Evolutionary conservation across 176 grass and related monocot species (phyloP).

Genomic region (Eleusine indica): DNA sequence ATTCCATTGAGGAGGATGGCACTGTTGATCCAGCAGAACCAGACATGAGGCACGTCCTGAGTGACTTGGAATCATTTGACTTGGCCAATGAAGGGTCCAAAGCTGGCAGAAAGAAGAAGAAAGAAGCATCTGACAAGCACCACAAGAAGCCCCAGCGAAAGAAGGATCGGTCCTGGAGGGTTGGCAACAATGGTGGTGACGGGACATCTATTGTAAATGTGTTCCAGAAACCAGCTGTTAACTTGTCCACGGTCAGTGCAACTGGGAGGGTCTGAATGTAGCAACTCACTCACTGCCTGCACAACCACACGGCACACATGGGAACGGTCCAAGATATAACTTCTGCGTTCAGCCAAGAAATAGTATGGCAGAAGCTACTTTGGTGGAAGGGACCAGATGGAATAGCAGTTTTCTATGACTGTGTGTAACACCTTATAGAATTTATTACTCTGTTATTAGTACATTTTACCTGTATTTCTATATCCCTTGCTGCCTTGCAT

Average conservation of each 20-base stretch:
- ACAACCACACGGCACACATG: not conserved
- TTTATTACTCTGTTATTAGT: not conserved
- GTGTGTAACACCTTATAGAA: not conserved
- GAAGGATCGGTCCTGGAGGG: slow-evolving; percentile 80
- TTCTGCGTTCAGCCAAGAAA: not conserved
- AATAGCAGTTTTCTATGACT: not conserved
- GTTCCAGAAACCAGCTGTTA: slow-evolving; percentile 53
- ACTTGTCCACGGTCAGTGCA: slow-evolving; percentile 5
- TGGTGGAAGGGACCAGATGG: not conserved
- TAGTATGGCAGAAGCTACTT: not conserved
- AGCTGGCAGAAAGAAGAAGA: slow-evolving; percentile 40
- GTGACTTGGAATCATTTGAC: slow-evolving; percentile 67
- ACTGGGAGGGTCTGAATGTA: slow-evolving; percentile 1
- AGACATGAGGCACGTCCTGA: slow-evolving; percentile 48
- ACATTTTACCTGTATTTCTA: not conserved
- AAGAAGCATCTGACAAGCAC: slow-evolving; percentile 46
- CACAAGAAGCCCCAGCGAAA: slow-evolving; percentile 74
- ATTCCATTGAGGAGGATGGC: slow-evolving; percentile 14
- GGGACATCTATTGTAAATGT: slow-evolving; percentile 54
- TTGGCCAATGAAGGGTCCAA: slow-evolving; percentile 38
- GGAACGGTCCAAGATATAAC: too few relatives aligned
- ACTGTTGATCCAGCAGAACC: slow-evolving; percentile 1
- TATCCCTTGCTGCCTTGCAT: not conserved
- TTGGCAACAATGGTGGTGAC: slow-evolving; percentile 49
- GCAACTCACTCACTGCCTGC: too few relatives aligned